phyloP scores from a whole-genome alignment of 805 yeast genomes.

The Dipodascopsis tothii region DNA sequence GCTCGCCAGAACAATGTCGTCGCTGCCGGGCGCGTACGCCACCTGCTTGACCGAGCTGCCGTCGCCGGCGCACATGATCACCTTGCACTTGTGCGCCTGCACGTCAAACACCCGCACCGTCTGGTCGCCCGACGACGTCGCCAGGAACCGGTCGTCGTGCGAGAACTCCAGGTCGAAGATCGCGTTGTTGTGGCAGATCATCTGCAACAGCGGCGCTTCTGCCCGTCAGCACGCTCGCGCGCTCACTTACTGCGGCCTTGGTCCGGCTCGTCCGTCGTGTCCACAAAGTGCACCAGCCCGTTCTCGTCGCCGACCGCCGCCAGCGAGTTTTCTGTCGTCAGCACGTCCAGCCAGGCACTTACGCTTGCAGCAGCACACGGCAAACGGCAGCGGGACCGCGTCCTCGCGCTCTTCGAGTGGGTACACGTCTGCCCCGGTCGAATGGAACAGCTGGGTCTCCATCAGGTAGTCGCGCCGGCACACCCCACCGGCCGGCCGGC shows the following conservation, averaged over 20 bases:
- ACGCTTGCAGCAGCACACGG: not conserved
- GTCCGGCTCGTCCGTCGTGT: not conserved
- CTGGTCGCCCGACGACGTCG: constrained; percentile 17
- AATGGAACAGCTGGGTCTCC: constrained; percentile 1
- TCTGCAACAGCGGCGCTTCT: constrained; percentile 3
- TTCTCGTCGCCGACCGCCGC: constrained; percentile 14
- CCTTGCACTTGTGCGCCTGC: constrained; percentile 6
- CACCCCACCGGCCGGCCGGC: too few species aligned
- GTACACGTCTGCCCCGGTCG: constrained; percentile 7
- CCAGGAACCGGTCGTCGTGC: constrained; percentile 4
- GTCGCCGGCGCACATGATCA: constrained; percentile 4
- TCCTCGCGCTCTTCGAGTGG: not conserved
- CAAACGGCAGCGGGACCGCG: not conserved
- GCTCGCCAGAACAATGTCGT: constrained; percentile 1
- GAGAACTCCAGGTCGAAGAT: constrained; percentile 18
- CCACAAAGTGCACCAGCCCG: constrained; percentile 14
- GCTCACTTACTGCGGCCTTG: not conserved
- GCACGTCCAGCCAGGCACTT: not conserved
- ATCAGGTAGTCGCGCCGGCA: not conserved
- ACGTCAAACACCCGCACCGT: constrained; percentile 18
- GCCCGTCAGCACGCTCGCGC: not conserved
- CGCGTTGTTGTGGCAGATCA: constrained; percentile 17
- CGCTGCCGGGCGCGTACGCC: constrained; percentile 3
- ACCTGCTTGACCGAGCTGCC: constrained; percentile 15
- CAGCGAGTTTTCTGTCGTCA: not conserved